Base-by-base conservation (phyloP, 202 grass and related monocot species). In the Sporobolus alterniflorus region DNA sequence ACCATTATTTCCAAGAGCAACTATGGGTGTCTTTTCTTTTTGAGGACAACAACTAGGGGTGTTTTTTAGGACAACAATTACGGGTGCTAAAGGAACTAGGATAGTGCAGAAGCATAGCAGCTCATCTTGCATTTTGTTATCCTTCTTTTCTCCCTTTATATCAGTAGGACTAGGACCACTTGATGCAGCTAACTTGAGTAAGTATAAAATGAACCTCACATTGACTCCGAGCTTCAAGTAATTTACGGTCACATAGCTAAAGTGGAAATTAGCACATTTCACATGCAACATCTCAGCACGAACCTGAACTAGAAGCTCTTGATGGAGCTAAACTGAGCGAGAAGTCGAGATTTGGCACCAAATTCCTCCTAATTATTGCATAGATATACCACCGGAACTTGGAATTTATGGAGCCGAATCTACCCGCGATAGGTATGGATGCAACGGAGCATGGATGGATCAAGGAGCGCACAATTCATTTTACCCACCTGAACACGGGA, bases 401-500 rank as follows among this genome's bases (percentile, higher is more conserved):
- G n/a, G 20, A 84, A 79, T 42, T 48, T 9, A 50, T 24, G 51
- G 33, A 34, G 3, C 30, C 16, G 67, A 39, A 69, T 9, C 36
- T 49, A 69, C 15, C 0, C 67, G 20, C 22, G 32, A 68, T 12
- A 12, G 64, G 50, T n/a, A n/a, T n/a, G n/a, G n/a, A n/a, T n/a
- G n/a, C 5, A 13, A 2, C 25, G 3, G 57, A 12, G 9, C 7
- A 17, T 13, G 41, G n/a, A 32, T 39, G 43, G 22, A 67, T 2
- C 12, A 67, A 52, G 28, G 7, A 22, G 21, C 11, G 57, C 6
- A 39, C n/a, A n/a, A n/a, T 17, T 64, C 5, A 21, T 9, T 57
- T 17, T 26, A 65, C 47, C 25, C 6, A 82, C 90, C 73, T 80
- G 82, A 51, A 59, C 64, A 66, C 30, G 31, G 17, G 69, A 78